Percentiles rank a stretch among this genome's conserved stretches.
phyloP scores from a whole-genome alignment of 345 rosid genomes.

The Lumnitzera racemosa region DNA sequence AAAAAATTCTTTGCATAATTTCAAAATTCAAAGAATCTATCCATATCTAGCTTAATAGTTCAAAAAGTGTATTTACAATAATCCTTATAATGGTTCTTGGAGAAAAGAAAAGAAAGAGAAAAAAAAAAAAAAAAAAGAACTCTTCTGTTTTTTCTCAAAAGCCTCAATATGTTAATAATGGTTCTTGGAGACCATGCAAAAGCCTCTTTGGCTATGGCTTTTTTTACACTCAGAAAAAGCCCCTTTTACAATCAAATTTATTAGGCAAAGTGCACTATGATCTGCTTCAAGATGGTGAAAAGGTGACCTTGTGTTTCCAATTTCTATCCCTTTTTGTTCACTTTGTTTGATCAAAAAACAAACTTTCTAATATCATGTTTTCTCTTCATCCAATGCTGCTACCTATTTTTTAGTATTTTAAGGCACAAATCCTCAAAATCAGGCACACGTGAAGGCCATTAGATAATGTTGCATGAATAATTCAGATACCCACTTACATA shows the following conservation, averaged over 20 bases:
- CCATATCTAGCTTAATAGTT: no score
- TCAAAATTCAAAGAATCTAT: no score
- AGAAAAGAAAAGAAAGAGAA: neutral
- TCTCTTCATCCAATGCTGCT: no score
- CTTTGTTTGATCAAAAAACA: slow-evolving; percentile 1
- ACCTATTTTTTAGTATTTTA: no score
- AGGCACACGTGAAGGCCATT: slow-evolving; percentile 5
- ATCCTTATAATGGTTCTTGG: neutral
- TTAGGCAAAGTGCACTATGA: no score
- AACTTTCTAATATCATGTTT: neutral
- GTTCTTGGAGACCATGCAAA: slow-evolving; percentile 77
- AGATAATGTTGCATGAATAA: neutral
- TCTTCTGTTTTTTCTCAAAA: slow-evolving; percentile 24
- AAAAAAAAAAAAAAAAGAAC: no score
- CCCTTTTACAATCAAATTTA: no score
- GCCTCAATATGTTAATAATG: slow-evolving; percentile 42
- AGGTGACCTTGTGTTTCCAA: neutral
- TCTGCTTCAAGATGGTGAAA: no score
- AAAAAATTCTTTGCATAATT: no score
- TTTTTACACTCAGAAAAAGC: neutral
- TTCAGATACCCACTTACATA: neutral
- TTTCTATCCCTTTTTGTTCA: neutral
- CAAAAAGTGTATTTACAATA: no score
- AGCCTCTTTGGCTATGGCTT: slow-evolving; percentile 20
- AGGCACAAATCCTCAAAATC: neutral